Conservation (phyloP, 2,329 filamentous ascomycete genomes). For the Diaporthe sp. region DNA sequence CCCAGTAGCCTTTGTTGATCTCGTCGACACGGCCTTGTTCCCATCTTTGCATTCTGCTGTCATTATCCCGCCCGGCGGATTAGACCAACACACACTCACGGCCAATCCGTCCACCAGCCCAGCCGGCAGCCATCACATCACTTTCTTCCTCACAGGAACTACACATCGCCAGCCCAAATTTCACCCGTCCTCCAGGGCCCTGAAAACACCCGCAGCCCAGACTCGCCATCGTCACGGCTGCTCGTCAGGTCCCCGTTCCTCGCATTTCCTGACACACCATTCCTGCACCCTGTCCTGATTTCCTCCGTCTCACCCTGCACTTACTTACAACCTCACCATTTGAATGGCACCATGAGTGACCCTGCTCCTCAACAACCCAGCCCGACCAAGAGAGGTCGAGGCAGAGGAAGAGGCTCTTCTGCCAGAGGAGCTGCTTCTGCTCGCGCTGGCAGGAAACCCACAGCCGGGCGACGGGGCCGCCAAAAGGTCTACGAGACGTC, state of each 20-base stretch:
- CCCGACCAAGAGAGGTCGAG: slow-evolving; percentile 41
- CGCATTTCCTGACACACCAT: slow-evolving; percentile 20
- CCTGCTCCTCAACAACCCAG: slow-evolving; percentile 40
- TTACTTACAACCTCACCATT: slow-evolving; percentile 32
- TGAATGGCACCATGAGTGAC: slow-evolving; percentile 43
- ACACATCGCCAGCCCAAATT: slow-evolving; percentile 19
- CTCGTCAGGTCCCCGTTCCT: slow-evolving; percentile 1
- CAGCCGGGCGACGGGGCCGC: slow-evolving; percentile 56
- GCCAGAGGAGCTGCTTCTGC: slow-evolving; percentile 36
- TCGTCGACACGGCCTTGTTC: background rate
- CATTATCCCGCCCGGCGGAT: slow-evolving; percentile 25
- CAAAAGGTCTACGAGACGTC: slow-evolving; percentile 69
- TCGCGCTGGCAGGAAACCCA: slow-evolving; percentile 39
- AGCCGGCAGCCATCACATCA: slow-evolving; percentile 34
- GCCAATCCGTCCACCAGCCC: slow-evolving; percentile 34
- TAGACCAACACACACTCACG: slow-evolving; percentile 32
- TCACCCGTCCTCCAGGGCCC: background rate
- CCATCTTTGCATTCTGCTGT: slow-evolving; percentile 30
- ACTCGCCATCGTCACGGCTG: background rate
- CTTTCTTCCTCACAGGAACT: slow-evolving; percentile 26
- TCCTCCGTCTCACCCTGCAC: slow-evolving; percentile 33
- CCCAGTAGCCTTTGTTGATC: slow-evolving; percentile 23
- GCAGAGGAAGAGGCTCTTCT: slow-evolving; percentile 37
- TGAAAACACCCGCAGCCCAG: background rate
- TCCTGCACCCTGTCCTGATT: slow-evolving; percentile 30